A percentile compares a stretch with the other conserved stretches of the same genome.
Evolutionary conservation across 495 filamentous ascomycete species (phyloP).

Genomic region (Mytilinidion resinicola): DNA sequence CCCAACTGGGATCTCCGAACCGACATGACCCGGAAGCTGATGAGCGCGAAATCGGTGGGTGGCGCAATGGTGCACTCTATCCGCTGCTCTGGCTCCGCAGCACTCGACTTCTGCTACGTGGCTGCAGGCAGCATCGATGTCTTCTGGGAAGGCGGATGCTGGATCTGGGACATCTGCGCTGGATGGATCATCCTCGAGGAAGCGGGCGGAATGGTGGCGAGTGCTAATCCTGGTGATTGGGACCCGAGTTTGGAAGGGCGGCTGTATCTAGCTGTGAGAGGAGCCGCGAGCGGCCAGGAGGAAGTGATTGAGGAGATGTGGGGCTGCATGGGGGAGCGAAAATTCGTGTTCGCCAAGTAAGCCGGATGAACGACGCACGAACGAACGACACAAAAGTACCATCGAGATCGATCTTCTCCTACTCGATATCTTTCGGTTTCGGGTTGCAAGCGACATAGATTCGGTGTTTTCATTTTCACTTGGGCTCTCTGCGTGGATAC

Average conservation of each 20-base stretch:
- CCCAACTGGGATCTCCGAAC: slow-evolving; percentile 26
- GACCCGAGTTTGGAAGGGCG: slow-evolving; percentile 20
- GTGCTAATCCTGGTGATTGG: slow-evolving; percentile 23
- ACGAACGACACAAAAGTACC: no score
- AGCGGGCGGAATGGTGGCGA: slow-evolving; percentile 21
- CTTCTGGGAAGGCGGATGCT: slow-evolving; percentile 26
- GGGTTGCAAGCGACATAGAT: no score
- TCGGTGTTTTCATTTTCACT: no score
- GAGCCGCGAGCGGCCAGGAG: slow-evolving; percentile 10
- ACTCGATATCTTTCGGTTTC: no score
- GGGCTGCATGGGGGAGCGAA: slow-evolving; percentile 16
- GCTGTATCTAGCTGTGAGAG: slow-evolving; percentile 22
- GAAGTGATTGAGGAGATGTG: slow-evolving; percentile 22
- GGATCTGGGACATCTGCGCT: slow-evolving; percentile 27
- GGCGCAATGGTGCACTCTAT: slow-evolving; percentile 22
- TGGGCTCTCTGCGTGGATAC: no score
- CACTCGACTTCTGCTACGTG: slow-evolving; percentile 28
- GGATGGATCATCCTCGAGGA: slow-evolving; percentile 28
- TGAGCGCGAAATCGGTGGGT: slow-evolving; percentile 9
- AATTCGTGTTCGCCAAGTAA: slow-evolving; percentile 9
- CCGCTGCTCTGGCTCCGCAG: slow-evolving; percentile 22
- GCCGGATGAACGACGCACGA: no score
- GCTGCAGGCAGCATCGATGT: slow-evolving; percentile 21
- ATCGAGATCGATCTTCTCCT: no score
- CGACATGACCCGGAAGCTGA: slow-evolving; percentile 7